Evolutionary conservation across 805 yeast species (phyloP), one percentile per base, ranked within the genome.

Genomic region (Nakazawaea molendinolei): DNA sequence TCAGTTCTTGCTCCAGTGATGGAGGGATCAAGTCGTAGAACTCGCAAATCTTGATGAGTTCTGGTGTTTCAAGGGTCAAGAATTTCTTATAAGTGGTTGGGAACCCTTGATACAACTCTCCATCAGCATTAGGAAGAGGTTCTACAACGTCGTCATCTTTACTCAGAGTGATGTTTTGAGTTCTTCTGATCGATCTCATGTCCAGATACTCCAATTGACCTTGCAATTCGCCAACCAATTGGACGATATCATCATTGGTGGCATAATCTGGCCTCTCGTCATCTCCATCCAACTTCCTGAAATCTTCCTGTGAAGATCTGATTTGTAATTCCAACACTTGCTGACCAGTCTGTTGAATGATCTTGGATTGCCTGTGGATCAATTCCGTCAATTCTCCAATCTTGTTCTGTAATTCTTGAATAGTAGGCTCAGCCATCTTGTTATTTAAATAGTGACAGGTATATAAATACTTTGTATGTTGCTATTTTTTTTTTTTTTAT

Each of bases 211-310:
- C 89, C 50, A 89, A 67, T 58, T 89, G 97, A 7, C 85, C 84
- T 58, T 89, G 97, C 38, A 89, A 61, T 56, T 89, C 97, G 8
- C 85, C 86, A 10, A 87, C 97, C 31, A 89, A 65, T 52, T 86
- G 90, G 3, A 83, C 83, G 9, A 89, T 61, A 51, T 90, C 97
- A 40, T 84, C 94, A 46, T 85, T 81, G 3, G 90, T 76, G 24
- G 79, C 85, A 44, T 69, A 79, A 44, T 80, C 86, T 3, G 69
- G 53, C 41, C 74, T 80, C 34, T 49, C 36, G 3, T 49, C 48
- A 12, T 51, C 51, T n/a, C 50, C 31, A 3, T 44, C 48, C 28
- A 55, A 45, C 31, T 52, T 46, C 14, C 36, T 41, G 32, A 38
- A 38, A 26, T 38, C 38, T 3, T 28, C 33, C 21, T 53, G 63